A percentile compares a stretch with the other conserved stretches of the same genome.
Conservation (phyloP, 1,284 basidiomycete genomes). For the Pterulicium gracile region DNA sequence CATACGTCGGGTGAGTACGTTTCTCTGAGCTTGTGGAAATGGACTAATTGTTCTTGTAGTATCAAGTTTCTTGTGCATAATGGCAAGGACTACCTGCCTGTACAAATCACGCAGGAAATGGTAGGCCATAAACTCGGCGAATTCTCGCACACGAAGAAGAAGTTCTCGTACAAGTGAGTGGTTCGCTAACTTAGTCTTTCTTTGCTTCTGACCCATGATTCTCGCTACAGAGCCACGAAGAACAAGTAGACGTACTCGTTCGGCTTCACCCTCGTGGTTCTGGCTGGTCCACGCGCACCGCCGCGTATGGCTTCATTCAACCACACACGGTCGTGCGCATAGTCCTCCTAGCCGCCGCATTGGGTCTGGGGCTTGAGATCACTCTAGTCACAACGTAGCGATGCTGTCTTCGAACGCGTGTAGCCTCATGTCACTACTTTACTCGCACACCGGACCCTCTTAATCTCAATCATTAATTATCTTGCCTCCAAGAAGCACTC, state of each 20-base stretch:
- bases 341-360: no score
- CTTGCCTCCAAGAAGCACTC: no score
- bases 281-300: no score
- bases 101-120: slow-evolving; percentile 92
- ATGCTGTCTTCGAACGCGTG: no score
- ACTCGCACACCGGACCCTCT: no score
- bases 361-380: no score
- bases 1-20: slow-evolving; percentile 77
- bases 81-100: slow-evolving; percentile 83
- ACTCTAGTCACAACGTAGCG: no score
- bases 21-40: slow-evolving; percentile 1
- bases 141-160: slow-evolving; percentile 82
- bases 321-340: no score
- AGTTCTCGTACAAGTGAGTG: slow-evolving; percentile 66
- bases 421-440: no score
- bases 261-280: background rate
- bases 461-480: no score
- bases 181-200: slow-evolving; percentile 1
- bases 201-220: background rate
- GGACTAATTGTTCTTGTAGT: slow-evolving; percentile 24
- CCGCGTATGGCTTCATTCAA: no score
- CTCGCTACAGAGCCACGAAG: background rate
- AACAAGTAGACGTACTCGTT: background rate
- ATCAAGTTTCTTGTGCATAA: slow-evolving; percentile 91
- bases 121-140: slow-evolving; percentile 97